Evolutionary conservation across 352 stramenopile genomes (phyloP).

Genomic region (Globisporangium acanthophoron): DNA sequence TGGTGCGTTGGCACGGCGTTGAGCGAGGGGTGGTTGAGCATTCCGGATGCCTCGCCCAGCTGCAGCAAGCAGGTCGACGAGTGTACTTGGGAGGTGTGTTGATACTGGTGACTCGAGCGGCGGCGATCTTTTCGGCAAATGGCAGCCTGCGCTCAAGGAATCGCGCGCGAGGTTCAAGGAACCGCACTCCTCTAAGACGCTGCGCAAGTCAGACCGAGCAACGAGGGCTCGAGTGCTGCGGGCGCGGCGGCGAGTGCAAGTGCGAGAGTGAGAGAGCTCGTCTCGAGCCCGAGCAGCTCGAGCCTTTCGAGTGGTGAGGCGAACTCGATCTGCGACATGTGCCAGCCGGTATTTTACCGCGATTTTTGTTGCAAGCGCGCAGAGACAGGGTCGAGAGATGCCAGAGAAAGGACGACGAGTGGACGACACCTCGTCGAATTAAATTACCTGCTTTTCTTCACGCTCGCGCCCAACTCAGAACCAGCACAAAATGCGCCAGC

Average conservation of each 20-base stretch:
- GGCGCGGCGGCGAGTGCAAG: background rate
- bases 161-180: slow-evolving; percentile 11
- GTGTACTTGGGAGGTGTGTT: background rate
- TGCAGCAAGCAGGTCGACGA: background rate
- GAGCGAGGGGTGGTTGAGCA: slow-evolving; percentile 1
- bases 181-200: background rate
- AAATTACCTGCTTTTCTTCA: slow-evolving; percentile 4
- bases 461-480: slow-evolving; percentile 1
- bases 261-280: background rate
- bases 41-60: background rate
- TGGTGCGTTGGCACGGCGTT: background rate
- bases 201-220: background rate
- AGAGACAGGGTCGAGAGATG: background rate
- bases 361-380: background rate
- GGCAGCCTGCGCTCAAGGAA: slow-evolving; percentile 12
- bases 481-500: too few relatives aligned
- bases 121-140: slow-evolving; percentile 18
- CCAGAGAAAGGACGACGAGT: background rate
- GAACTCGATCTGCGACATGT: slow-evolving; percentile 6
- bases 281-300: background rate
- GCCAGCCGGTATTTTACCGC: slow-evolving; percentile 3
- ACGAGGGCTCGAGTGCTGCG: background rate
- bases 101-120: background rate
- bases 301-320: too few relatives aligned
- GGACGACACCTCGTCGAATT: background rate